Conservation (phyloP, 805 yeast species). For the Yarrowia alimentaria region DNA sequence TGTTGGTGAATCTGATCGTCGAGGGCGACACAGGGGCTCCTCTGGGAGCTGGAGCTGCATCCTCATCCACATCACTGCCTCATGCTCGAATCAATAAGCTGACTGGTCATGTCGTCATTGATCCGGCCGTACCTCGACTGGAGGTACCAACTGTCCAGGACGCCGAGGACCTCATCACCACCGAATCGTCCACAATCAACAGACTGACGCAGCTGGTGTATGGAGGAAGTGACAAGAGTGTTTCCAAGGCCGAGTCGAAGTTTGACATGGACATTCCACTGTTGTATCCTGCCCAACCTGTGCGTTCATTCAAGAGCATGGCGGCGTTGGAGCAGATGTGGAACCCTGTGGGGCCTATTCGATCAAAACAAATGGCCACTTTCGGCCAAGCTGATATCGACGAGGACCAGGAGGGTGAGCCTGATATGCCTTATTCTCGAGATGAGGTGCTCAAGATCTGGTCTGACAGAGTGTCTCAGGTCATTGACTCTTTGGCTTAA, state of each 20-base stretch:
- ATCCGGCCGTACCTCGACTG: constrained; percentile 1
- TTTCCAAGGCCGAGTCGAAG: too few species aligned
- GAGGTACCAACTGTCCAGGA: constrained; percentile 9
- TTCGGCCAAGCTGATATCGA: constrained; percentile 25
- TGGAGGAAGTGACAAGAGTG: constrained; percentile 11
- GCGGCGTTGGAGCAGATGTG: constrained; percentile 10
- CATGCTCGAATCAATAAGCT: constrained; percentile 9
- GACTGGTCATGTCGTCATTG: constrained; percentile 5
- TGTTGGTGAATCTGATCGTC: constrained; percentile 15
- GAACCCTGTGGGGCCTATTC: constrained; percentile 18
- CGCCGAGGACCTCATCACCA: constrained; percentile 12
- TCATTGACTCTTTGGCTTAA: constrained; percentile 5
- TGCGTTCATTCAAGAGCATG: constrained; percentile 6
- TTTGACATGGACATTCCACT: constrained; percentile 8
- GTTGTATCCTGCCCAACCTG: constrained; percentile 1
- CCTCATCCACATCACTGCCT: too few species aligned
- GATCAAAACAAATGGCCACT: constrained; percentile 16
- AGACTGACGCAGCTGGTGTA: constrained; percentile 5
- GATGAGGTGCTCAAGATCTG: constrained; percentile 25
- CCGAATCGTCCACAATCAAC: constrained; percentile 5
- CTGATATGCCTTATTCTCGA: constrained; percentile 16
- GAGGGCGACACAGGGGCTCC: constrained; percentile 3
- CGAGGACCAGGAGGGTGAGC: constrained; percentile 11
- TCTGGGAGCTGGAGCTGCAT: too few species aligned
- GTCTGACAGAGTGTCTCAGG: constrained; percentile 10